Evolutionary conservation across 257 asterid genomes (phyloP).

Genomic region (Solanum acaule): DNA sequence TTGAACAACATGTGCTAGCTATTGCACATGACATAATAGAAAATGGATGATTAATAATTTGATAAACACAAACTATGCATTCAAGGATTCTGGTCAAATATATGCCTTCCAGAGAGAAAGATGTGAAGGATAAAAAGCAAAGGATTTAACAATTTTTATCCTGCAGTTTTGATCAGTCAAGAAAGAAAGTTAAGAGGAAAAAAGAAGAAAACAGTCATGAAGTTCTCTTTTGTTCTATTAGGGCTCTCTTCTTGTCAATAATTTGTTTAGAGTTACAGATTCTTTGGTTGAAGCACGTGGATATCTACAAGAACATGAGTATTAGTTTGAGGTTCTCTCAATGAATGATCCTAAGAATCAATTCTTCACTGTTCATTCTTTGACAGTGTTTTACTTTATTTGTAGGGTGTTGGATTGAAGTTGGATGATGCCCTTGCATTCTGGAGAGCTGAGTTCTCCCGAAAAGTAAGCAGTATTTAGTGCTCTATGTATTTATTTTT

Average conservation of each 20-base stretch:
- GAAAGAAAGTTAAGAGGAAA: neutral
- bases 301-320: neutral
- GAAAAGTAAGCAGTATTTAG: slow-evolving; percentile 36
- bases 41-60: neutral
- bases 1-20: neutral
- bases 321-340: neutral
- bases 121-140: neutral
- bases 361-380: neutral
- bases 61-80: neutral
- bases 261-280: neutral
- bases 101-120: neutral
- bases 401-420: slow-evolving; percentile 89
- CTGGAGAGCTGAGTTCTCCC: slow-evolving; percentile 92
- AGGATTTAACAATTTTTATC: neutral
- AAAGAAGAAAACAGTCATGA: neutral
- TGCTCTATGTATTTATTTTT: neutral
- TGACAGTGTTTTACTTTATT: neutral
- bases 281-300: neutral
- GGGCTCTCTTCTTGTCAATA: neutral
- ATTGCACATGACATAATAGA: neutral
- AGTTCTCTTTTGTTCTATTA: neutral
- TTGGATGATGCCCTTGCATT: slow-evolving; percentile 97
- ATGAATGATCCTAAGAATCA: neutral
- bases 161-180: neutral
- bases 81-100: neutral